phyloP scores from a whole-genome alignment of 192 early-diverging fungal genomes.

The Entomortierella lignicola region DNA sequence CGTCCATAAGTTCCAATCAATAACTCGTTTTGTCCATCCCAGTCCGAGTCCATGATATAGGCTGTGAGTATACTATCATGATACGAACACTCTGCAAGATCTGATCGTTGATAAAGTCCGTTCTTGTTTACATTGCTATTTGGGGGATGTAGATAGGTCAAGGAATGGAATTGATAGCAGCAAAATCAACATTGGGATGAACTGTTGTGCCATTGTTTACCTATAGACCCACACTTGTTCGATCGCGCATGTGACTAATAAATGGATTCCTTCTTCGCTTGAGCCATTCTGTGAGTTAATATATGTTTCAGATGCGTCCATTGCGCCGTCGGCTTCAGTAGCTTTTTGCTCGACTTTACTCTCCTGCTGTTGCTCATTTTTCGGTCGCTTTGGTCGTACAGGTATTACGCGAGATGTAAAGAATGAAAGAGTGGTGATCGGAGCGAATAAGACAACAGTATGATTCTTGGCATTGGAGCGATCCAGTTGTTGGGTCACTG shows the following conservation, averaged over 20 bases:
- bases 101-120: slow-evolving; percentile 46
- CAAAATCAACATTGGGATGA: not conserved
- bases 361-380: not conserved
- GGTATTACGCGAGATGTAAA: slow-evolving; percentile 30
- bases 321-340: not conserved
- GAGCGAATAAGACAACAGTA: slow-evolving; percentile 44
- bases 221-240: slow-evolving; percentile 66
- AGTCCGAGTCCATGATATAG: slow-evolving; percentile 69
- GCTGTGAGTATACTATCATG: slow-evolving; percentile 68
- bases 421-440: slow-evolving; percentile 39
- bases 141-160: not conserved
- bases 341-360: not conserved
- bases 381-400: not conserved
- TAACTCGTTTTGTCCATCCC: slow-evolving; percentile 68
- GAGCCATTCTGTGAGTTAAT: too few relatives aligned
- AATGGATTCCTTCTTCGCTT: slow-evolving; percentile 49
- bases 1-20: slow-evolving; percentile 69
- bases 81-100: slow-evolving; percentile 62
- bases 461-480: slow-evolving; percentile 24
- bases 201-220: slow-evolving; percentile 33
- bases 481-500: slow-evolving; percentile 23
- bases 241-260: slow-evolving; percentile 68
- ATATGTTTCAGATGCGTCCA: not conserved
- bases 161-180: too few relatives aligned
- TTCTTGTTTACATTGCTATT: slow-evolving; percentile 55